Evolutionary conservation across 352 stramenopile genomes (phyloP), one percentile per base, ranked within the genome.

Genomic region (Salisapilia sapeloensis): DNA sequence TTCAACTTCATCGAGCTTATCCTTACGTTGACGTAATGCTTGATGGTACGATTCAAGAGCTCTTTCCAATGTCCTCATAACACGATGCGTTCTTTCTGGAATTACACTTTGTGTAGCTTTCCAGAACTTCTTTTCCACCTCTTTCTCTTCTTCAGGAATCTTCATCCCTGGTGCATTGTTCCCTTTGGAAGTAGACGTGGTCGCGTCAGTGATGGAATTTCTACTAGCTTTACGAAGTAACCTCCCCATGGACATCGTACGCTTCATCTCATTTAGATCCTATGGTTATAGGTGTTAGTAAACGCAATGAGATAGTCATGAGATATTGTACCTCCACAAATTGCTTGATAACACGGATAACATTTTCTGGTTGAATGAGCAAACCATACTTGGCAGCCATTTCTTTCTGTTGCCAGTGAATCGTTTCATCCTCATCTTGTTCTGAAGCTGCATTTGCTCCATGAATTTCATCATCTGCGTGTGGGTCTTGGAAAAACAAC

Each of bases 21-120:
- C 53, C 33, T 90, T 85, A 26, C 84, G 60, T 10, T 78, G 60
- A 34, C 75, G 40, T 10, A 96, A 52, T 4, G 84, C 55, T 4
- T 70, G 60, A 40, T 91, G 72, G 50, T 94, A 95, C 50, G 75
- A 59, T 10, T 44, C 62, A 26, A 93, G 37, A 3, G 62, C 66
- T 24, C 81, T 83, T 45, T 96, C 85, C 6, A 96, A 48, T 15
- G 67, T 59, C 11, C 49, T 48, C 79, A 91, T 92, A 6, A 89
- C 61, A 18, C 72, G 61, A 9, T 79, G 44, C 13, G 74, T 82
- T 13, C 67, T 49, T 4, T 53, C 48, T 4, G 62, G 60, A 3
- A 95, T 57, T 4, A 93, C 62, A 35, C 82, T 71, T 18, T 74
- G 56, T 11, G 92, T 47, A 1, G 65, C 49, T 6, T 60, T 20